Percentiles rank a stretch among this genome's conserved stretches.
phyloP scores from a whole-genome alignment of 2,329 filamentous ascomycete genomes.

The Ceratocystiopsis sp. region DNA sequence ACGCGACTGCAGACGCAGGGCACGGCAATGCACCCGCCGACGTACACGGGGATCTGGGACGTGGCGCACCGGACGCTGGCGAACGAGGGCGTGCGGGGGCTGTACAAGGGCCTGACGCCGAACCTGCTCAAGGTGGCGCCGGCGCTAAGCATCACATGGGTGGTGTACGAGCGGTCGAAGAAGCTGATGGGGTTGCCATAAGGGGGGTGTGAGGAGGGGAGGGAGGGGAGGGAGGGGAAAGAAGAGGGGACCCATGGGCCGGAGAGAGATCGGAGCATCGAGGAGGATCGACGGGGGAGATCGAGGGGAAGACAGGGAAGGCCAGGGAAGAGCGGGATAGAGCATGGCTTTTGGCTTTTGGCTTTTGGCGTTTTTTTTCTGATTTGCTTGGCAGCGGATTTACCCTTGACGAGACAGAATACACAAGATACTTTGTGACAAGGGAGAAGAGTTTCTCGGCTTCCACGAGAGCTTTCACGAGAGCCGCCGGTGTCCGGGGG shows the following conservation, averaged over 20 bases:
- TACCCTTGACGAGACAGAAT: too few relatives aligned
- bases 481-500: too few relatives aligned
- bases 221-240: background rate
- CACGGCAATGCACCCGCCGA: constrained; percentile 75
- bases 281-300: background rate
- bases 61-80: constrained; percentile 69
- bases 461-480: too few relatives aligned
- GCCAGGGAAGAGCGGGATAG: background rate
- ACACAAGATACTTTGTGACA: too few relatives aligned
- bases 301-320: background rate
- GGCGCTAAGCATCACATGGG: constrained; percentile 86
- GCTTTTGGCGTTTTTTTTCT: constrained; percentile 1
- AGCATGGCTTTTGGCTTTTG: constrained; percentile 2
- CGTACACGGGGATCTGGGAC: constrained; percentile 82
- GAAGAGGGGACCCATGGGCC: background rate
- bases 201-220: constrained; percentile 4
- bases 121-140: constrained; percentile 94
- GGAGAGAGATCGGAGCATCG: background rate
- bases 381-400: too few relatives aligned
- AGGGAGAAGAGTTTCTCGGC: too few relatives aligned
- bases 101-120: constrained; percentile 90
- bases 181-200: constrained; percentile 40
- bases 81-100: constrained; percentile 65
- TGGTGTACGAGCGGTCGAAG: constrained; percentile 87
- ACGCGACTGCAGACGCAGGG: constrained; percentile 90